Percentiles rank a stretch among this genome's conserved stretches.
phyloP scores from a whole-genome alignment of 805 yeast genomes.

The Jamesozyma rosinii region DNA sequence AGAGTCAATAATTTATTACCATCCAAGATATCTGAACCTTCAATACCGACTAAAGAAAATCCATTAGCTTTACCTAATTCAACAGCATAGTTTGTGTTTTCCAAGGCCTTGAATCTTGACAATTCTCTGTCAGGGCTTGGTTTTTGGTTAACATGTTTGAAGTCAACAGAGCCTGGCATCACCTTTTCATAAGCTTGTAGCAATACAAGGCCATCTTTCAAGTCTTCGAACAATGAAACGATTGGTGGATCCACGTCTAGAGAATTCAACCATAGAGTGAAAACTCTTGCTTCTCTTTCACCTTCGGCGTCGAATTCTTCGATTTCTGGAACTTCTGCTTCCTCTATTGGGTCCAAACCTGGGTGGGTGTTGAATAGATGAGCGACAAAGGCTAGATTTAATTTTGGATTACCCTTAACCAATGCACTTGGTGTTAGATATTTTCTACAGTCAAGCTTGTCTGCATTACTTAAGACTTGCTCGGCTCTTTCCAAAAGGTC shows the following conservation, averaged over 20 bases:
- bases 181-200: constrained; percentile 94
- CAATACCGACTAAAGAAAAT: constrained; percentile 93
- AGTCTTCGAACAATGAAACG: constrained; percentile 81
- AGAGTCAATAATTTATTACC: constrained; percentile 82
- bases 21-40: constrained; percentile 94
- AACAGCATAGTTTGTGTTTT: constrained; percentile 97
- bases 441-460: constrained; percentile 83
- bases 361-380: constrained; percentile 94
- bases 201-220: constrained; percentile 83
- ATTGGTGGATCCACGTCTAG: constrained; percentile 94
- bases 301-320: constrained; percentile 99
- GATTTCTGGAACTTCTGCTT: constrained; percentile 81
- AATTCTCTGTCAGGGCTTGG: constrained; percentile 69
- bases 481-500: constrained; percentile 80
- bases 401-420: constrained; percentile 92
- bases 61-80: constrained; percentile 87
- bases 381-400: constrained; percentile 95
- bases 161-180: constrained; percentile 81
- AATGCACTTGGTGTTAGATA: constrained; percentile 88
- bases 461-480: constrained; percentile 77
- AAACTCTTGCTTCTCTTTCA: constrained; percentile 97
- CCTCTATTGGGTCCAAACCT: constrained; percentile 91
- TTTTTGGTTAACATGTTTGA: constrained; percentile 71
- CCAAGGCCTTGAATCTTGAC: constrained; percentile 87
- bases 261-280: constrained; percentile 94